phyloP scores from a whole-genome alignment of 2,329 filamentous ascomycete species.

The Diaporthe aspalathi region DNA sequence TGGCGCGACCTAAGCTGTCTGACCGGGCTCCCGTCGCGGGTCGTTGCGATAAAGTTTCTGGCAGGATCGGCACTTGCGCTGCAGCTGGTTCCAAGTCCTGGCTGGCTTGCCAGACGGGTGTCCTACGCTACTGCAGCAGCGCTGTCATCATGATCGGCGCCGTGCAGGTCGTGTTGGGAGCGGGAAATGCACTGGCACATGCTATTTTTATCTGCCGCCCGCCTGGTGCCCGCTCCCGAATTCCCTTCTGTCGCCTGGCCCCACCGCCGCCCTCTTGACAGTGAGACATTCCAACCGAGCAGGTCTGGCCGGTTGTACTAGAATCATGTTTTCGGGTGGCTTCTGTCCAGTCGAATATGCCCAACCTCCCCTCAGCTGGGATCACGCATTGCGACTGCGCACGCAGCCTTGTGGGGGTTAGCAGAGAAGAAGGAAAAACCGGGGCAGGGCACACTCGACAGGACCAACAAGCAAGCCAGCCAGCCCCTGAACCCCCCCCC shows the following conservation, averaged over 20 bases:
- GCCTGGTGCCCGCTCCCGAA: too few species aligned
- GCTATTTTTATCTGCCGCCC: slow-evolving; percentile 17
- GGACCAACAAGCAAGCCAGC: background rate
- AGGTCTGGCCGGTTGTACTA: background rate
- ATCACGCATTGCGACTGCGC: background rate
- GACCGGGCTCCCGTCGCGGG: background rate
- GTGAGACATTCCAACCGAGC: background rate
- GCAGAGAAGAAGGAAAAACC: background rate
- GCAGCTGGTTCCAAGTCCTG: background rate
- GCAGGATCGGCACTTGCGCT: background rate
- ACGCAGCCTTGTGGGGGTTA: background rate
- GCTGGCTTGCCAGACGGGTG: background rate
- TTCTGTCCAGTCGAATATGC: background rate
- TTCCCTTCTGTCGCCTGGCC: too few species aligned
- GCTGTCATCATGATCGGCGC: slow-evolving; percentile 34
- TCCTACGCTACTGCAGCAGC: background rate
- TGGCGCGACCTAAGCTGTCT: too few species aligned
- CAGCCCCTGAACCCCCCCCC: slow-evolving; percentile 7
- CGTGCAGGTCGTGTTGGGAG: slow-evolving; percentile 29
- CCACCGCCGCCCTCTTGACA: background rate
- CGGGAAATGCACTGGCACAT: background rate
- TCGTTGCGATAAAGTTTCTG: slow-evolving; percentile 19
- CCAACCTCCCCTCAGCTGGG: background rate
- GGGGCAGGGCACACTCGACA: background rate
- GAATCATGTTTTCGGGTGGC: background rate